Conservation (phyloP, 108 stramenopile species). For the Bacterosira constricta region DNA sequence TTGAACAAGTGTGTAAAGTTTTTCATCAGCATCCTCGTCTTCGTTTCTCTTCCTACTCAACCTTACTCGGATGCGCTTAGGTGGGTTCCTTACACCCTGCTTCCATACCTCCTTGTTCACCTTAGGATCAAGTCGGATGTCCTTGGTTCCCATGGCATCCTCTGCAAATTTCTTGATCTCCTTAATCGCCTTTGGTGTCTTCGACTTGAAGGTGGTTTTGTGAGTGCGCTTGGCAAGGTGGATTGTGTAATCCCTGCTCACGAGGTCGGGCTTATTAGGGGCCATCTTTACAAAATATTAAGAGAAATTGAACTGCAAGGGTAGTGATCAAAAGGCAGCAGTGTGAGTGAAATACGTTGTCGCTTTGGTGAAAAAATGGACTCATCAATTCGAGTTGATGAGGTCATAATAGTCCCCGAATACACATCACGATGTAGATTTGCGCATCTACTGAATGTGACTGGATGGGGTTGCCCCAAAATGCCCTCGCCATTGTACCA, state of each 20-base stretch:
- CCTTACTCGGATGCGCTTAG: conserved; percentile 95
- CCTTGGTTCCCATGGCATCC: conserved; percentile 95
- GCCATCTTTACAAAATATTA: conserved; percentile 53
- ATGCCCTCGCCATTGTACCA: too few relatives aligned
- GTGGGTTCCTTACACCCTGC: conserved; percentile 96
- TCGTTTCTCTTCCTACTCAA: conserved; percentile 97
- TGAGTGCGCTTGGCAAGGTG: conserved; percentile 96
- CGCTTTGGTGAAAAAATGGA: too few relatives aligned
- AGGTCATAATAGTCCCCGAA: too few relatives aligned
- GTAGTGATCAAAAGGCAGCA: not conserved
- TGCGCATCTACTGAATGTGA: too few relatives aligned
- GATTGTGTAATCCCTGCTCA: conserved; percentile 96
- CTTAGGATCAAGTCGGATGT: conserved; percentile 86
- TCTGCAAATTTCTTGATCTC: conserved; percentile 95
- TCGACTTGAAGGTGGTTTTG: conserved; percentile 95
- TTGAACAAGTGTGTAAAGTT: conserved; percentile 98
- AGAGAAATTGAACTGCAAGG: conserved; percentile 1
- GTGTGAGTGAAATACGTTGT: too few relatives aligned
- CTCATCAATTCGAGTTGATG: too few relatives aligned
- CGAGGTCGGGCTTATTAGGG: conserved; percentile 78
- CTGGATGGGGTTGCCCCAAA: too few relatives aligned
- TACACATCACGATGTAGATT: too few relatives aligned
- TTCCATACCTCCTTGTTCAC: conserved; percentile 94
- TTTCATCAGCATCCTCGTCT: conserved; percentile 98
- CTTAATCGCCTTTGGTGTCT: conserved; percentile 97